Evolutionary conservation across 495 filamentous ascomycete species (phyloP).

Genomic region (Penicillium turbatum): DNA sequence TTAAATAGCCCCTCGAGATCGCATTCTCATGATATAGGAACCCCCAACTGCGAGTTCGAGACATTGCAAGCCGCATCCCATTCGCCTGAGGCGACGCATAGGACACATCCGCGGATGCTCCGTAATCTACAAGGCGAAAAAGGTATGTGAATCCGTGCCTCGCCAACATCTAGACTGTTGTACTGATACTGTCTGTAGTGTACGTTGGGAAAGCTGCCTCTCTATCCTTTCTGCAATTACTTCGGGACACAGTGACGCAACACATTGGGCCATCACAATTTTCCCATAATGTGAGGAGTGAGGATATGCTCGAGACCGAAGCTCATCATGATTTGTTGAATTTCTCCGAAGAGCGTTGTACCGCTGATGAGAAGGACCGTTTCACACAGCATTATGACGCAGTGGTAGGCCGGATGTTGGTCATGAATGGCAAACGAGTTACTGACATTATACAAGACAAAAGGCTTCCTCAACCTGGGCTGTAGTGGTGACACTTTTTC

Average conservation of each 20-base stretch:
- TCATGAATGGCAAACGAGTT: not conserved
- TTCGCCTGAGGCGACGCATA: slow-evolving; percentile 34
- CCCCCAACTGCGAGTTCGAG: slow-evolving; percentile 1
- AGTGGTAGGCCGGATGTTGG: slow-evolving; percentile 23
- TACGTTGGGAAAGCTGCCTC: slow-evolving; percentile 41
- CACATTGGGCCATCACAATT: slow-evolving; percentile 43
- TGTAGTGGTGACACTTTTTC: slow-evolving; percentile 5
- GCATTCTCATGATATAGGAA: not conserved
- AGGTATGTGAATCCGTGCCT: slow-evolving; percentile 17
- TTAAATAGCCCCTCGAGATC: slow-evolving; percentile 3
- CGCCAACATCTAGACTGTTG: not conserved
- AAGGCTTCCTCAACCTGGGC: slow-evolving; percentile 31
- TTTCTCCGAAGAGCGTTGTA: slow-evolving; percentile 23
- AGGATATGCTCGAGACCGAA: slow-evolving; percentile 43
- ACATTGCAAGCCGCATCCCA: slow-evolving; percentile 14
- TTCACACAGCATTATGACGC: slow-evolving; percentile 29
- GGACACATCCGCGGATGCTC: slow-evolving; percentile 38
- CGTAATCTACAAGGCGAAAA: slow-evolving; percentile 35
- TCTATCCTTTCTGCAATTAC: slow-evolving; percentile 39
- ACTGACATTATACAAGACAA: slow-evolving; percentile 23
- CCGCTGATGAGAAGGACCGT: slow-evolving; percentile 16
- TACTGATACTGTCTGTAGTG: slow-evolving; percentile 17
- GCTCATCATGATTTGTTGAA: slow-evolving; percentile 28
- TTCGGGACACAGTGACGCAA: slow-evolving; percentile 40
- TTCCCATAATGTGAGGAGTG: slow-evolving; percentile 37